phyloP scores from a whole-genome alignment of 1,284 basidiomycete genomes.

The Heterobasidion irregulare region DNA sequence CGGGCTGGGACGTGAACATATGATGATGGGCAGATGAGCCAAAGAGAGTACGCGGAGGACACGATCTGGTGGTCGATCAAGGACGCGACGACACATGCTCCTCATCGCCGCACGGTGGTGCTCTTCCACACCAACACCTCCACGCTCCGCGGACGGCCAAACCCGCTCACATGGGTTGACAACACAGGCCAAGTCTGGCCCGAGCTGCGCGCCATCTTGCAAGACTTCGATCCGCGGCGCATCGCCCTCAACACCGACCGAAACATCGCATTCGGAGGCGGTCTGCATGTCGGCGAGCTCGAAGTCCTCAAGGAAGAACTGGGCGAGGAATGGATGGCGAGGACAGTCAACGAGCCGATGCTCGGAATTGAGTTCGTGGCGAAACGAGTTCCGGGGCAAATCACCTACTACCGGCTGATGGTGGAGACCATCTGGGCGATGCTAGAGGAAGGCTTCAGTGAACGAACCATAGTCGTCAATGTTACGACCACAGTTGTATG shows the following conservation, averaged over 20 bases:
- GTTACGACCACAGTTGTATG: slow-evolving; percentile 36
- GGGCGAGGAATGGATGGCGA: slow-evolving; percentile 30
- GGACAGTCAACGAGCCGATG: slow-evolving; percentile 33
- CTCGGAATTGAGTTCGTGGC: slow-evolving; percentile 43
- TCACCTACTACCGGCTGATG: slow-evolving; percentile 33
- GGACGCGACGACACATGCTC: slow-evolving; percentile 38
- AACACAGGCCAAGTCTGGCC: slow-evolving; percentile 43
- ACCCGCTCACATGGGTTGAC: slow-evolving; percentile 41
- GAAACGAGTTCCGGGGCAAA: slow-evolving; percentile 30
- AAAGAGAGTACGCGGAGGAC: slow-evolving; percentile 46
- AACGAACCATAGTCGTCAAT: slow-evolving; percentile 30
- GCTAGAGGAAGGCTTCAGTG: slow-evolving; percentile 43
- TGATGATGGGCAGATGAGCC: slow-evolving; percentile 27
- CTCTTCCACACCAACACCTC: slow-evolving; percentile 39
- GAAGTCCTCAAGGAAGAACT: slow-evolving; percentile 29
- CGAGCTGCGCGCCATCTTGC: slow-evolving; percentile 28
- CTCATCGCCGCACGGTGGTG: slow-evolving; percentile 39
- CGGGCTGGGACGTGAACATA: not conserved
- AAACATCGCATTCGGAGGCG: slow-evolving; percentile 40
- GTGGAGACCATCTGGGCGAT: slow-evolving; percentile 46
- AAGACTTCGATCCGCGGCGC: slow-evolving; percentile 25
- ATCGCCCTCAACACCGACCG: slow-evolving; percentile 41
- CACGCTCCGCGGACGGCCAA: slow-evolving; percentile 25
- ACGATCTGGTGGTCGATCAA: slow-evolving; percentile 45
- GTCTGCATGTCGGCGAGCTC: slow-evolving; percentile 41